Evolutionary conservation across 2,329 filamentous ascomycete species (phyloP).

Genomic region (Neonectria coccinea): DNA sequence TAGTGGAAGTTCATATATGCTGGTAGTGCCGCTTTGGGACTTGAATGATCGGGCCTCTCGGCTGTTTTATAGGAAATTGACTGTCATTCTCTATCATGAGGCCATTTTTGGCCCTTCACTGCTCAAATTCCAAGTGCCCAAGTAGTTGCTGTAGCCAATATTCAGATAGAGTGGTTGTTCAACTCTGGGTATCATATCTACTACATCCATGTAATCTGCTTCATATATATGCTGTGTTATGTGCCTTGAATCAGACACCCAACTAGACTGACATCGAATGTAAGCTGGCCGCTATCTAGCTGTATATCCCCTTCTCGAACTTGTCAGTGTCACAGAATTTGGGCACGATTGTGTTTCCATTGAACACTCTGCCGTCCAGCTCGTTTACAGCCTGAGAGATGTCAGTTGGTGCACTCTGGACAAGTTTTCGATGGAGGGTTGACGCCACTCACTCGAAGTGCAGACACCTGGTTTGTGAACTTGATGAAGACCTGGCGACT

Average conservation of each 20-base stretch:
- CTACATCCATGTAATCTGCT: neutral
- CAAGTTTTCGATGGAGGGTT: neutral
- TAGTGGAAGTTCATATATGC: neutral
- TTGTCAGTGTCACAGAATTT: conserved; percentile 84
- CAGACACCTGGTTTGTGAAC: conserved; percentile 87
- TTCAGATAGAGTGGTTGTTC: neutral
- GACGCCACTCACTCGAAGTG: conserved; percentile 75
- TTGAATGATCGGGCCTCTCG: neutral
- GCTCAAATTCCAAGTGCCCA: too few relatives aligned
- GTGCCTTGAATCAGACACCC: neutral
- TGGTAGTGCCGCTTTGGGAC: neutral
- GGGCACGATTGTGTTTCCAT: conserved; percentile 85
- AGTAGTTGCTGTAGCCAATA: neutral
- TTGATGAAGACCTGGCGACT: conserved; percentile 86
- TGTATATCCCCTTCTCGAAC: conserved; percentile 77
- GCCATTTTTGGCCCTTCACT: neutral
- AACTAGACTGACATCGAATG: neutral
- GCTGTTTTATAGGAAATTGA: neutral
- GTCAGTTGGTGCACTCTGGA: neutral
- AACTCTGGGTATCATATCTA: neutral
- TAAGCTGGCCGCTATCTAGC: conserved; percentile 13
- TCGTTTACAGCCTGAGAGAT: conserved; percentile 82
- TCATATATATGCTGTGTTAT: neutral
- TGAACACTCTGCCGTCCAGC: conserved; percentile 87
- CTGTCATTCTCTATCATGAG: neutral